Percentiles rank a stretch among this genome's conserved stretches.
These are phyloP conservation scores for Brassica cretica DNA, from an alignment of 345 rosid species.

Conservation along the genomic window DNA sequence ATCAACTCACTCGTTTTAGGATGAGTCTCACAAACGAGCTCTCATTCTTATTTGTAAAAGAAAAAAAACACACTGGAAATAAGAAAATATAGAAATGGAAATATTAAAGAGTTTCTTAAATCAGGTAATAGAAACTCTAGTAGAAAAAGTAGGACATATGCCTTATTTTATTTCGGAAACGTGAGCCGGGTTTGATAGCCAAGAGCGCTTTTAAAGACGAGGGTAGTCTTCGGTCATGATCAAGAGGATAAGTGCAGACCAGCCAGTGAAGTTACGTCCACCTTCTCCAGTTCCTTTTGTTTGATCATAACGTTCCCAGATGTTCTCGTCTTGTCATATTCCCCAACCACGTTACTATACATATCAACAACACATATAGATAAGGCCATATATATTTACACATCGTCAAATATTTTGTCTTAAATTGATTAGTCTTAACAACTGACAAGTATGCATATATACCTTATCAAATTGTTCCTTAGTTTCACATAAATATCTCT, in stretches of 20 bases:
- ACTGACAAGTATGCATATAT: neutral
- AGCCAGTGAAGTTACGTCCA: slow-evolving; percentile 74
- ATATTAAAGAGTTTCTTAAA: neutral
- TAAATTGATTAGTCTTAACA: too few relatives aligned
- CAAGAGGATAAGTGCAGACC: slow-evolving; percentile 76
- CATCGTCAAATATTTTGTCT: too few relatives aligned
- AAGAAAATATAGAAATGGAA: neutral
- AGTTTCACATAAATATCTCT: slow-evolving; percentile 56
- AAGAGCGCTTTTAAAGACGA: slow-evolving; percentile 4
- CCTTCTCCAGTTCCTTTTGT: slow-evolving; percentile 76
- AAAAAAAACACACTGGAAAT: neutral
- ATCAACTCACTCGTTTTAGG: neutral
- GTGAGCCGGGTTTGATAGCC: neutral
- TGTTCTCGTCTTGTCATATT: slow-evolving; percentile 67
- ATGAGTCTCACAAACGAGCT: slow-evolving; percentile 14
- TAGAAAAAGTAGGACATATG: neutral
- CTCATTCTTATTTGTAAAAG: neutral
- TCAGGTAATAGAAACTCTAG: neutral
- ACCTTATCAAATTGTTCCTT: slow-evolving; percentile 76
- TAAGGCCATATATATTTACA: slow-evolving; percentile 4
- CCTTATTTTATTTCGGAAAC: neutral
- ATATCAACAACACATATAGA: slow-evolving; percentile 11
- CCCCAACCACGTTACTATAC: slow-evolving; percentile 67
- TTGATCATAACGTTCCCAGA: slow-evolving; percentile 95
- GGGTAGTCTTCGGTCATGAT: slow-evolving; percentile 72